Evolutionary conservation across 2,329 filamentous ascomycete genomes (phyloP), one percentile per base, ranked within the genome.

Genomic region (Fusarium anguioides): DNA sequence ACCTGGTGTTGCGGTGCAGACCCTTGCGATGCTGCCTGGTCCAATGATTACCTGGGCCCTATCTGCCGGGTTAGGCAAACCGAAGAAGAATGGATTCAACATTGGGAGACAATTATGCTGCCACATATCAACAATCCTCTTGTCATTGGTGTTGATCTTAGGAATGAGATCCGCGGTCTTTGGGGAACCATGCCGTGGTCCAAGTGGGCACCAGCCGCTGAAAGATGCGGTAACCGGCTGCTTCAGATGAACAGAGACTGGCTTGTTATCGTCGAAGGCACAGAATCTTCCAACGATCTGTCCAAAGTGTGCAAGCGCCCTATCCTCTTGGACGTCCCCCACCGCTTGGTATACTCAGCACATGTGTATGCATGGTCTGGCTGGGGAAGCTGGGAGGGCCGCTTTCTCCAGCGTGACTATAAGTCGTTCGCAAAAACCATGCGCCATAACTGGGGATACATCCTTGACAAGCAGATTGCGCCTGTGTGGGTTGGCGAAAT

Each of bases 401-500:
- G 87, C 6, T 91, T 88, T 74, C 81, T 85, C 10, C 84, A 85
- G 75, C 84, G 89, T 8, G 79, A 79, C 27, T 91, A 91, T 74
- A 78, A 81, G 12, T 87, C 86, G n/a, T 91, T 91, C 72, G 84
- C 82, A 24, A 75, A 81, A 52, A 81, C 87, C 49, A 91, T 91
- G 89, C 81, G 83, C 24, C 75, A 81, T 63, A 90, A 90, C 75
- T 91, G 89, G 89, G 88, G 80, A 4, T 91, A 88, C 71, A 81
- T 91, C 21, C 77, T 91, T 15, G 76, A 79, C 8, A 54, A 72
- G 31, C 73, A 78, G 49, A 64, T 76, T 18, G 79, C 78, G 12
- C 89, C 89, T 0, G 88, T 91, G 11, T 91, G 89, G 89, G 83
- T 91, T 26, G 88, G 88, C 48, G 89, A 91, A 78, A 85, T 91